Conservation (phyloP, 129 eudicot genomes). For the Helichrysum umbraculigerum region DNA sequence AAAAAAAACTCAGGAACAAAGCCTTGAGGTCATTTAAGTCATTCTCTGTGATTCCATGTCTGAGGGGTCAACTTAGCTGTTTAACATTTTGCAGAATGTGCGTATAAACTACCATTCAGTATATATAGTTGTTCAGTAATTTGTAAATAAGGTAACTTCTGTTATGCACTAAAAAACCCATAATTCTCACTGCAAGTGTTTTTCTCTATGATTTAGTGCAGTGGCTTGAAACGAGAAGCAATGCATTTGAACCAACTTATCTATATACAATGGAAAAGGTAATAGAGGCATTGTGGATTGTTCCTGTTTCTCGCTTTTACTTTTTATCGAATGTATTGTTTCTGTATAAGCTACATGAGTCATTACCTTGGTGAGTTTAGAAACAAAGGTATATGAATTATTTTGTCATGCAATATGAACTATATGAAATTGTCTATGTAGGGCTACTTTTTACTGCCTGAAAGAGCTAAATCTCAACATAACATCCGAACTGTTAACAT, state of each 20-base stretch:
- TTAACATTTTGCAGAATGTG: not conserved
- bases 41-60: slow-evolving; percentile 9
- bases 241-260: slow-evolving; percentile 87
- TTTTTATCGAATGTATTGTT: not conserved
- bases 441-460: slow-evolving; percentile 94
- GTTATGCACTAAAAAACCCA: not conserved
- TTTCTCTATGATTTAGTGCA: slow-evolving; percentile 58
- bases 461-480: slow-evolving; percentile 72
- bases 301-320: slow-evolving; percentile 13
- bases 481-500: slow-evolving; percentile 74
- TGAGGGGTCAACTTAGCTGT: not conserved
- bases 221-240: slow-evolving; percentile 92
- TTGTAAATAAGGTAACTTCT: not conserved
- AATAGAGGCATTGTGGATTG: slow-evolving; percentile 10
- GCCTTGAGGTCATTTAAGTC: slow-evolving; percentile 5
- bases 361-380: not conserved
- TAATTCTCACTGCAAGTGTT: slow-evolving; percentile 26
- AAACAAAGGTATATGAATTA: not conserved
- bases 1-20: too few relatives aligned
- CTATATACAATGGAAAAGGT: slow-evolving; percentile 90
- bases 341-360: not conserved
- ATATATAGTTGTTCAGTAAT: not conserved
- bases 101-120: not conserved
- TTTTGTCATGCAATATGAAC: slow-evolving; percentile 3
- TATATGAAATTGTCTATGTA: slow-evolving; percentile 30